Percentiles rank a stretch among this genome's conserved stretches.
phyloP scores from a whole-genome alignment of 1,284 basidiomycete genomes.

The Microbotryum scabiosae region DNA sequence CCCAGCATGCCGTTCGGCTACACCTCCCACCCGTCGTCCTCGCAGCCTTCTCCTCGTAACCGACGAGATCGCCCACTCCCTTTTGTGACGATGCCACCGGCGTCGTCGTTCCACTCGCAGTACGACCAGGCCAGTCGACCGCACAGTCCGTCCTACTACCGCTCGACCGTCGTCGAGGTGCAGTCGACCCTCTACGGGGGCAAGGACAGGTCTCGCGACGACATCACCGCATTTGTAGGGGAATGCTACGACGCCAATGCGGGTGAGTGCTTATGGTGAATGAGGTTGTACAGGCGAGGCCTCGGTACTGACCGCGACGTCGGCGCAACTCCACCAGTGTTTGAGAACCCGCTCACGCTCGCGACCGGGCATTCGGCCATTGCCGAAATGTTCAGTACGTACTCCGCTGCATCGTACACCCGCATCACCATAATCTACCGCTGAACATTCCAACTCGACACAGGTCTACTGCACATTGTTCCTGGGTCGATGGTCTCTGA shows the following conservation, averaged over 20 bases:
- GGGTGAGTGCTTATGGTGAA: constrained; percentile 1
- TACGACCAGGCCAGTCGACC: neutral
- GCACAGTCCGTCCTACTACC: constrained; percentile 1
- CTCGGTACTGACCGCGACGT: neutral
- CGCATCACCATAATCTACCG: no score
- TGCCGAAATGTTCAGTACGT: constrained; percentile 17
- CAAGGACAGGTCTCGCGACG: constrained; percentile 8
- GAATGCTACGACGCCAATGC: constrained; percentile 16
- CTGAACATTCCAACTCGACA: no score
- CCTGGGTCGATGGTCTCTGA: constrained; percentile 28
- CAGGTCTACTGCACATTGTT: constrained; percentile 19
- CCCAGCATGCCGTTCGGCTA: no score
- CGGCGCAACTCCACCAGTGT: constrained; percentile 6
- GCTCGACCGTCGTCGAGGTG: constrained; percentile 18
- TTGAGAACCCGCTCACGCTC: constrained; percentile 29
- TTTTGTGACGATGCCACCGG: neutral
- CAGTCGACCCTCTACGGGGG: constrained; percentile 25
- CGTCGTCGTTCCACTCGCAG: neutral
- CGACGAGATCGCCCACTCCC: neutral
- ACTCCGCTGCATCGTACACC: no score
- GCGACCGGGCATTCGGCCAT: constrained; percentile 20
- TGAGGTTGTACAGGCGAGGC: neutral
- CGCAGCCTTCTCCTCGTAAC: no score
- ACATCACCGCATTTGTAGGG: constrained; percentile 9
- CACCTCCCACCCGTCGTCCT: no score